Evolutionary conservation across 192 early-diverging fungal genomes (phyloP).

Genomic region (Phlyctochytrium planicorne): DNA sequence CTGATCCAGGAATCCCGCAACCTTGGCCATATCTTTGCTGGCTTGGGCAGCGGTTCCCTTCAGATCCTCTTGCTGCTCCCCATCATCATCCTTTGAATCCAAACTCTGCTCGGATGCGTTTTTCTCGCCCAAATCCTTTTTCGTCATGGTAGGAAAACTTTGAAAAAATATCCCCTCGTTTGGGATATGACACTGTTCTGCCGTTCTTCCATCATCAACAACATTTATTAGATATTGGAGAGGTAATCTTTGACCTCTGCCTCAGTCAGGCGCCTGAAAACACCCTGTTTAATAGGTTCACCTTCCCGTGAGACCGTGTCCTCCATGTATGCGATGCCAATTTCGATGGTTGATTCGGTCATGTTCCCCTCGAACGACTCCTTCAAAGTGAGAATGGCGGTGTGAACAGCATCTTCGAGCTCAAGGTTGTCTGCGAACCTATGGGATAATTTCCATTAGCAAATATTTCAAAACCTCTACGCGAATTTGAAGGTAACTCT

Average conservation of each 20-base stretch:
- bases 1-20: conserved; percentile 5
- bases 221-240: conserved; percentile 72
- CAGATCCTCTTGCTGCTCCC: conserved; percentile 17
- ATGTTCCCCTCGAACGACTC: conserved; percentile 99
- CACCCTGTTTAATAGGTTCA: conserved; percentile 56
- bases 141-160: not conserved
- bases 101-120: not conserved
- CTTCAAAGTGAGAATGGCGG: conserved; percentile 97
- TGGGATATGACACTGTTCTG: not conserved
- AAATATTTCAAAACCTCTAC: not conserved
- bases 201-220: not conserved
- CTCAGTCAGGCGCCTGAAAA: conserved; percentile 80
- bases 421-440: conserved; percentile 91
- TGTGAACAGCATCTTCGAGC: conserved; percentile 98
- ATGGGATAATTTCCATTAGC: conserved; percentile 1
- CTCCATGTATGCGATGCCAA: conserved; percentile 73
- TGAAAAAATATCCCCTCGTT: not conserved
- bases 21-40: conserved; percentile 24
- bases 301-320: conserved; percentile 55
- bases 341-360: conserved; percentile 94
- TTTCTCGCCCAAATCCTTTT: not conserved
- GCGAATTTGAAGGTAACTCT: not conserved
- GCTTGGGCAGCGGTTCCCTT: conserved; percentile 26
- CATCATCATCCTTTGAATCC: conserved; percentile 2
- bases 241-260: conserved; percentile 96